A percentile compares a stretch with the other conserved stretches of the same genome.
Evolutionary conservation across 306 rosid species (phyloP).

Genomic region (Quercus glauca): DNA sequence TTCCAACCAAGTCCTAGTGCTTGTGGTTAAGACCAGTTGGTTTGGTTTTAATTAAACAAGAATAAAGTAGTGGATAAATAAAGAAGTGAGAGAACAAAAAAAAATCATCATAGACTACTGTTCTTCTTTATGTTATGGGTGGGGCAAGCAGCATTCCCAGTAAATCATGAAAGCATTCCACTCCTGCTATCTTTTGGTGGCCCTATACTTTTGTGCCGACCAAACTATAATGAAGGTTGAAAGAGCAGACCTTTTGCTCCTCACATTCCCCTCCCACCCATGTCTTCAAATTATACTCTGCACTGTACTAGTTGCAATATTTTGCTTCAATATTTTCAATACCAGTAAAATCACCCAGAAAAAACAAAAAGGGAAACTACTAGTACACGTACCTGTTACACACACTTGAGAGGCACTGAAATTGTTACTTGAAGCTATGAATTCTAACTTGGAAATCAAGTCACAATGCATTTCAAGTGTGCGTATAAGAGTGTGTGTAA

Average conservation of each 20-base stretch:
- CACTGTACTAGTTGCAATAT: slow-evolving; percentile 24
- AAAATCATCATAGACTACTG: slow-evolving; percentile 4
- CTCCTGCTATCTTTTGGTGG: slow-evolving; percentile 50
- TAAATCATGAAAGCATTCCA: slow-evolving; percentile 72
- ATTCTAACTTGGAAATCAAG: no score
- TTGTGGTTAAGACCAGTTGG: slow-evolving; percentile 10
- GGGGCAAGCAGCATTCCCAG: slow-evolving; percentile 46
- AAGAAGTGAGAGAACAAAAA: slow-evolving; percentile 9
- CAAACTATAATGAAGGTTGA: slow-evolving; percentile 45
- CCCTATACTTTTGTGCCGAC: slow-evolving; percentile 50
- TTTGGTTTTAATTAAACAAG: not conserved
- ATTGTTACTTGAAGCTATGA: no score
- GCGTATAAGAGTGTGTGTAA: no score
- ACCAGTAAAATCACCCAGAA: not conserved
- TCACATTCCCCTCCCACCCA: slow-evolving; percentile 34
- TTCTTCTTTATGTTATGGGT: slow-evolving; percentile 29
- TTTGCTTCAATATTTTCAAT: slow-evolving; percentile 29
- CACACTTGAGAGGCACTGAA: no score
- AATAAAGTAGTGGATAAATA: slow-evolving; percentile 2
- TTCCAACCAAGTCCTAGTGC: slow-evolving; percentile 5
- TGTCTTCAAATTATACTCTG: slow-evolving; percentile 27
- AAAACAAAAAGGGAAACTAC: not conserved
- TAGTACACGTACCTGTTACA: no score
- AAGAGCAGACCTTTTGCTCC: slow-evolving; percentile 23
- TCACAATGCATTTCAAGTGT: no score